Conservation (phyloP, 139 green algal genomes). For the Auxenochlorella pyrenoidosa region DNA sequence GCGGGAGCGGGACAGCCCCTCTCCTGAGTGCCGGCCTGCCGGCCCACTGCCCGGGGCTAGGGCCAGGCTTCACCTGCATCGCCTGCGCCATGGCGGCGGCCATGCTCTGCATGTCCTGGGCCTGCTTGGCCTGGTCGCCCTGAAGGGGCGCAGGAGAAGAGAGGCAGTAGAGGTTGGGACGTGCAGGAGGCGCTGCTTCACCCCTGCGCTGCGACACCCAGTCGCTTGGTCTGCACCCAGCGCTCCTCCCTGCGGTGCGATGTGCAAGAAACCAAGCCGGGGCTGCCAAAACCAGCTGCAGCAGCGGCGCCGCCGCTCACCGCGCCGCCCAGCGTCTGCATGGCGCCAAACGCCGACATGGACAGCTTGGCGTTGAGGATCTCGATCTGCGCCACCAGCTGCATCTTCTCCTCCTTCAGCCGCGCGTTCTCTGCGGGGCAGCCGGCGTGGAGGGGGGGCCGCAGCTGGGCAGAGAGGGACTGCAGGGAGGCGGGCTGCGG, state of each 20-base stretch:
- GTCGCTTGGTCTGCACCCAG: too few relatives aligned
- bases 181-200: background rate
- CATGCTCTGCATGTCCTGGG: slow-evolving; percentile 36
- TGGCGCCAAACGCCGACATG: slow-evolving; percentile 28
- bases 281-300: background rate
- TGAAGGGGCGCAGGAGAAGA: background rate
- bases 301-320: background rate
- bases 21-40: too few relatives aligned
- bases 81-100: slow-evolving; percentile 35
- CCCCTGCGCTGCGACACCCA: background rate
- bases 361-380: slow-evolving; percentile 49
- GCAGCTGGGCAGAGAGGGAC: background rate
- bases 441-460: background rate
- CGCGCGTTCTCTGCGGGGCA: slow-evolving; percentile 23
- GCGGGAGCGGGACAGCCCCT: too few relatives aligned
- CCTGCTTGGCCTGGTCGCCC: background rate
- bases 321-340: slow-evolving; percentile 11
- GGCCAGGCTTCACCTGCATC: background rate
- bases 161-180: background rate
- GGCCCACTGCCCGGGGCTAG: background rate
- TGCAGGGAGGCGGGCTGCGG: too few relatives aligned
- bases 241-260: too few relatives aligned
- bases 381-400: slow-evolving; percentile 42
- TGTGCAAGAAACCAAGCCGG: too few relatives aligned
- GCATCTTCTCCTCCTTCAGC: slow-evolving; percentile 40